A percentile compares a stretch with the other conserved stretches of the same genome.
phyloP scores from a whole-genome alignment of 73 alveolate species.

The Effrenium voratum region DNA sequence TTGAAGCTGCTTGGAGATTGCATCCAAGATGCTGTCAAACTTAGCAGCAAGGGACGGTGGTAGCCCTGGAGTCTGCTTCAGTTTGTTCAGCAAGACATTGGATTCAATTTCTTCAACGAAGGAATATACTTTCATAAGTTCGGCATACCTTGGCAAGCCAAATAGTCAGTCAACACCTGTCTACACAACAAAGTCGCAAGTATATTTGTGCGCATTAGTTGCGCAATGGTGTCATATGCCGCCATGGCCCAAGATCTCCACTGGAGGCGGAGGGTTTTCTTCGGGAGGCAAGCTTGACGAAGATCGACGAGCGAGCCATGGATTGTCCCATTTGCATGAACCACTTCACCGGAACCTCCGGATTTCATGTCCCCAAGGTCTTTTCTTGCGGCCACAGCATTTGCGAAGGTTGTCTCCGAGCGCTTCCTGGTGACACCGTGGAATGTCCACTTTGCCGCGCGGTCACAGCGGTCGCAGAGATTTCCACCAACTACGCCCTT shows the following conservation, averaged over 20 bases:
- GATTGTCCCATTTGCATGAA: too few species aligned
- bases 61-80: not conserved
- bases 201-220: not conserved
- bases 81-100: not conserved
- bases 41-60: constrained; percentile 9
- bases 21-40: not conserved
- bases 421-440: not conserved
- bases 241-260: too few species aligned
- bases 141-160: not conserved
- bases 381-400: constrained; percentile 34
- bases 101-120: too few species aligned
- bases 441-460: not conserved
- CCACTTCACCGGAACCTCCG: too few species aligned
- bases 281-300: too few species aligned
- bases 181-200: not conserved
- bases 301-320: too few species aligned
- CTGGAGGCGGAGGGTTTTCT: too few species aligned
- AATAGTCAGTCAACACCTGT: not conserved
- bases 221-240: too few species aligned
- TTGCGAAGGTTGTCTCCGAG: not conserved
- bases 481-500: constrained; percentile 15
- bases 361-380: too few species aligned
- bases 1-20: not conserved
- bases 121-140: not conserved
- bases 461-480: not conserved